Percentiles rank a stretch among this genome's conserved stretches.
These are phyloP conservation scores for Penstemon davidsonii DNA, from an alignment of 257 asterid species.

Conservation along the genomic window DNA sequence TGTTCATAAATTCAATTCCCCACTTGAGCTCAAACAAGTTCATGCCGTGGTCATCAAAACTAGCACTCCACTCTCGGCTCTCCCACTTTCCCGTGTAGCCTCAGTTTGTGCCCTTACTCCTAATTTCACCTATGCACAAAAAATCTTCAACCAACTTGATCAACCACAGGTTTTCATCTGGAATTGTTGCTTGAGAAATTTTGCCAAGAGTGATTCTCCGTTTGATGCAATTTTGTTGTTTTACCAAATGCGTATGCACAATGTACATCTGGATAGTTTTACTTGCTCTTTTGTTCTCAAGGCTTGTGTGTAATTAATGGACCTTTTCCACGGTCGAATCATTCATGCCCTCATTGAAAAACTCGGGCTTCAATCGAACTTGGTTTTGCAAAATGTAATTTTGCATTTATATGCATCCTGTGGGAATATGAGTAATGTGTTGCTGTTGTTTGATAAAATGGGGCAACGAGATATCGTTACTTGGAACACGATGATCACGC, in stretches of 20 bases:
- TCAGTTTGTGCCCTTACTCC: constrained; percentile 66
- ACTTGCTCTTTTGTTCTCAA: constrained; percentile 67
- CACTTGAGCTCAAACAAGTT: constrained; percentile 52
- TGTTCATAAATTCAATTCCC: constrained; percentile 37
- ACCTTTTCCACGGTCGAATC: constrained; percentile 47
- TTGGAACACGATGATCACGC: constrained; percentile 73
- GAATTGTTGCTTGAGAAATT: constrained; percentile 55
- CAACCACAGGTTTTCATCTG: constrained; percentile 37
- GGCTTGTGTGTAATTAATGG: constrained; percentile 43
- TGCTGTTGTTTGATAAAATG: constrained; percentile 54
- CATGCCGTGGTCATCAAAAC: constrained; percentile 50
- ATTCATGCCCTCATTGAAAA: constrained; percentile 50
- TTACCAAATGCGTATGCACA: constrained; percentile 42
- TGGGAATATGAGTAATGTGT: constrained; percentile 45
- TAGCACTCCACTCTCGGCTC: constrained; percentile 41
- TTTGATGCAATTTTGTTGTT: constrained; percentile 56
- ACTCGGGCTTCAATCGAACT: constrained; percentile 47
- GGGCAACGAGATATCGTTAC: constrained; percentile 54
- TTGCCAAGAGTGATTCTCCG: constrained; percentile 50
- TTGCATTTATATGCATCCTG: constrained; percentile 58
- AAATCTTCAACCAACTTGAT: constrained; percentile 34
- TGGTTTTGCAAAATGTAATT: constrained; percentile 48
- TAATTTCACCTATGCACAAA: constrained; percentile 51
- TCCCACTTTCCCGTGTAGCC: constrained; percentile 58
- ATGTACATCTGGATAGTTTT: constrained; percentile 46